A percentile compares a stretch with the other conserved stretches of the same genome.
Conservation (phyloP, 805 yeast genomes). For the Middelhovenomyces tepae region DNA sequence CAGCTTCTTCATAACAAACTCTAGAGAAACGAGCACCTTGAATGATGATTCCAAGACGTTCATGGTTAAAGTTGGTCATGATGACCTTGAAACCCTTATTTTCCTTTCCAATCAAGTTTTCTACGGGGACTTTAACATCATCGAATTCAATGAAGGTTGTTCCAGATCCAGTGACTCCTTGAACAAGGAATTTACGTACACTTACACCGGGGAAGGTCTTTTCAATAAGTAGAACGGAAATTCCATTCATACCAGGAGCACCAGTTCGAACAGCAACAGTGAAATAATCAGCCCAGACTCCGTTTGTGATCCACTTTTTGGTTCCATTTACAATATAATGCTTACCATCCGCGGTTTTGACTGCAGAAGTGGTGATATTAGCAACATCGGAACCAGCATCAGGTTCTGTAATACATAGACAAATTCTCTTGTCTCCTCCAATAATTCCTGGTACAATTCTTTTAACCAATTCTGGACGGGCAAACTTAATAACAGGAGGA, state of each 20-base stretch:
- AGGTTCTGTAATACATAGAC: conserved; percentile 36
- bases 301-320: conserved; percentile 40
- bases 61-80: conserved; percentile 37
- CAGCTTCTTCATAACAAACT: conserved; percentile 31
- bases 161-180: conserved; percentile 36
- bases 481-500: conserved; percentile 33
- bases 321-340: conserved; percentile 33
- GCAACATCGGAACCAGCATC: conserved; percentile 39
- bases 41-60: conserved; percentile 32
- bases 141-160: conserved; percentile 34
- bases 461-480: conserved; percentile 24
- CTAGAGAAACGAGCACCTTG: conserved; percentile 34
- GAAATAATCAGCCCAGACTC: conserved; percentile 35
- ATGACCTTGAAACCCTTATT: conserved; percentile 35
- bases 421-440: conserved; percentile 31
- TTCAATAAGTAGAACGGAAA: conserved; percentile 32
- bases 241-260: conserved; percentile 30
- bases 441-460: conserved; percentile 31
- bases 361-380: conserved; percentile 31
- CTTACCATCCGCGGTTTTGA: conserved; percentile 31
- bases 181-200: conserved; percentile 31
- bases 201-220: conserved; percentile 28
- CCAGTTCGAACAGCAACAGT: conserved; percentile 39
- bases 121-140: conserved; percentile 36
- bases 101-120: conserved; percentile 31